These are phyloP conservation scores for Fusarium hostae DNA, from an alignment of 2,329 filamentous ascomycete species.

Conservation along the genomic window DNA sequence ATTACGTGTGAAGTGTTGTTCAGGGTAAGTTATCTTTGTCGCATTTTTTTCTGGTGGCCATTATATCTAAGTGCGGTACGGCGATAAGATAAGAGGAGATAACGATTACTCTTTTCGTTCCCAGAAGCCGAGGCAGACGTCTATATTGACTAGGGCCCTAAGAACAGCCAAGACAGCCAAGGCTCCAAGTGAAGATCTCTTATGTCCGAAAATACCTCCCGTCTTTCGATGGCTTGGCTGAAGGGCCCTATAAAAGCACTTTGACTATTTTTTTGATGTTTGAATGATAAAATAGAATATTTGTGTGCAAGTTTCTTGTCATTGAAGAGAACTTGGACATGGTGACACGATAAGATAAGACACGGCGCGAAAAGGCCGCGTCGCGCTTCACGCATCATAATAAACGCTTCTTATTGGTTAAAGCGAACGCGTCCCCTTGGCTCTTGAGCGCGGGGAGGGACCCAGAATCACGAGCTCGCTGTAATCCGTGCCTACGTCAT, in stretches of 20 bases:
- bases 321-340: too few relatives aligned
- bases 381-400: not conserved
- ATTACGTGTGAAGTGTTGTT: not conserved
- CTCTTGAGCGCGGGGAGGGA: too few relatives aligned
- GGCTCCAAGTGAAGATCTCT: too few relatives aligned
- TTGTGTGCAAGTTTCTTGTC: not conserved
- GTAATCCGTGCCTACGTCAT: too few relatives aligned
- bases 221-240: not conserved
- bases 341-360: not conserved
- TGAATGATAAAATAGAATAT: too few relatives aligned
- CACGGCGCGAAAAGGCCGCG: not conserved
- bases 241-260: not conserved
- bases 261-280: not conserved
- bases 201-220: not conserved
- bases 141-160: too few relatives aligned
- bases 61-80: fast-evolving
- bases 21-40: not conserved
- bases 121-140: not conserved
- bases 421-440: too few relatives aligned
- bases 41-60: too few relatives aligned
- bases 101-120: not conserved
- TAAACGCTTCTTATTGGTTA: not conserved
- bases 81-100: not conserved
- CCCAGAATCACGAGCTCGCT: too few relatives aligned
- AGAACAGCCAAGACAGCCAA: not conserved